Percentiles rank a stretch among this genome's conserved stretches.
These are phyloP conservation scores for Colletotrichum graminicola DNA, from an alignment of 2,329 filamentous ascomycete species.

Conservation along the genomic window DNA sequence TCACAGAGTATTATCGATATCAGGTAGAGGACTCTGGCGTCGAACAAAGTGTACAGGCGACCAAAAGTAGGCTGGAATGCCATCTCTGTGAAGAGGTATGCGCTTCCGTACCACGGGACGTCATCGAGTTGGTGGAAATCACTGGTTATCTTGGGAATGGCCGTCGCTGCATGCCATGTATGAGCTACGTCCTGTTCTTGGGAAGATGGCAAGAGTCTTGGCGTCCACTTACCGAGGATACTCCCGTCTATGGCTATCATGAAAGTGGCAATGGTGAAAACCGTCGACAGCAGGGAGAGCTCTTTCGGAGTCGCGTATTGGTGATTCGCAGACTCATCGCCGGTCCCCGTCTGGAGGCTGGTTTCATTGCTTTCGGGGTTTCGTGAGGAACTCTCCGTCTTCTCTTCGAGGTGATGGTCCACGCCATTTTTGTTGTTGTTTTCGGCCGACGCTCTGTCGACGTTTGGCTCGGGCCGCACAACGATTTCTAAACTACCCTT, in stretches of 20 bases:
- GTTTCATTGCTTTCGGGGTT: neutral
- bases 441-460: no score
- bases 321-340: neutral
- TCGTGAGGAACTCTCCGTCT: neutral
- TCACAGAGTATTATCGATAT: constrained; percentile 49
- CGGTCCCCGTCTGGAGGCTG: neutral
- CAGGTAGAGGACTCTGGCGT: constrained; percentile 46
- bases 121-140: constrained; percentile 64
- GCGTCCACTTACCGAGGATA: neutral
- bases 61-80: constrained; percentile 8
- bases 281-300: constrained; percentile 1
- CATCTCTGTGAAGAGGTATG: constrained; percentile 52
- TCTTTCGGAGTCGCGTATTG: constrained; percentile 1
- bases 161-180: constrained; percentile 40
- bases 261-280: constrained; percentile 8
- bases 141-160: constrained; percentile 62
- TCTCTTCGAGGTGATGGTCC: neutral
- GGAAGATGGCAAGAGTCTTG: no score
- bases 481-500: neutral
- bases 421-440: neutral
- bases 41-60: constrained; percentile 16
- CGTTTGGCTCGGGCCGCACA: no score
- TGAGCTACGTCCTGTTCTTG: neutral
- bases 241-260: constrained; percentile 17
- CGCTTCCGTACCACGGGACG: constrained; percentile 67